These are phyloP conservation scores for Taphrina pruni DNA, from an alignment of 1,139 yeast genomes.

Conservation along the genomic window DNA sequence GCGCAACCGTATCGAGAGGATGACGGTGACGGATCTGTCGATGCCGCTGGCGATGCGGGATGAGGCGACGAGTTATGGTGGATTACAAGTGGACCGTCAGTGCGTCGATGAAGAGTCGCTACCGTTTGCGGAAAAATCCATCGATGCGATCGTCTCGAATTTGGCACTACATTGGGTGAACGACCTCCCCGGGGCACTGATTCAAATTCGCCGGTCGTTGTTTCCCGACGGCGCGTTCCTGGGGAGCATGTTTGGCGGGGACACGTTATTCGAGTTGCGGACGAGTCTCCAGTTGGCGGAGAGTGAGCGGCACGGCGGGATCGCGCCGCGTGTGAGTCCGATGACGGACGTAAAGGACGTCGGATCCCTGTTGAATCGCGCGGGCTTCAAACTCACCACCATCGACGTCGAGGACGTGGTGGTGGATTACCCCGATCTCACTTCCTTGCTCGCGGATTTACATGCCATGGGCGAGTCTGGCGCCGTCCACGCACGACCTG, in stretches of 20 bases:
- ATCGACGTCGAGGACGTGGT: constrained; percentile 84
- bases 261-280: constrained; percentile 77
- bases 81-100: constrained; percentile 57
- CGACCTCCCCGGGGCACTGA: constrained; percentile 70
- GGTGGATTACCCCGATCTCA: constrained; percentile 79
- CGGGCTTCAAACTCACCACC: constrained; percentile 79
- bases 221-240: constrained; percentile 83
- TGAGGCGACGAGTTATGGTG: constrained; percentile 47
- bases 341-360: constrained; percentile 78
- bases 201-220: constrained; percentile 64
- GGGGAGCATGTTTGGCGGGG: constrained; percentile 86
- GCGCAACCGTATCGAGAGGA: constrained; percentile 61
- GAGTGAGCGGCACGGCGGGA: constrained; percentile 76
- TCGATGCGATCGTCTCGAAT: constrained; percentile 76
- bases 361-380: constrained; percentile 72
- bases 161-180: constrained; percentile 84
- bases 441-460: constrained; percentile 70
- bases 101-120: constrained; percentile 70
- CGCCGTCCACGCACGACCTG: constrained; percentile 61
- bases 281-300: constrained; percentile 84
- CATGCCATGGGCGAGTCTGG: constrained; percentile 87
- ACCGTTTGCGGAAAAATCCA: constrained; percentile 54
- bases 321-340: constrained; percentile 81
- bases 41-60: constrained; percentile 62
- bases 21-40: constrained; percentile 74